Evolutionary conservation across 2,329 filamentous ascomycete species (phyloP).

Genomic region (Pyrenochaeta sp.): DNA sequence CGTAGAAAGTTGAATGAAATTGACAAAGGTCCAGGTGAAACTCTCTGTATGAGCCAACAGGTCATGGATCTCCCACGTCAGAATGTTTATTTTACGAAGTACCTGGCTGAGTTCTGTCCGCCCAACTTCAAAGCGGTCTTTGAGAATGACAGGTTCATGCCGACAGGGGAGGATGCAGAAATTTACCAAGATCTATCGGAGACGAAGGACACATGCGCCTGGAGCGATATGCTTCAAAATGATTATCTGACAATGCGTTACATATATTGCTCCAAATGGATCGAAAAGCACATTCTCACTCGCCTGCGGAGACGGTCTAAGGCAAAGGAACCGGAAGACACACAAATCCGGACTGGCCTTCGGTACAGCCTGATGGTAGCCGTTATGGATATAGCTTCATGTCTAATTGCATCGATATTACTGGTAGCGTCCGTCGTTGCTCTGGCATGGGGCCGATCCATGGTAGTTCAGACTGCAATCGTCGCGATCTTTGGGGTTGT

Average conservation of each 20-base stretch:
- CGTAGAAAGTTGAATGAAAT: background rate
- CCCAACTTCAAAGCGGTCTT: slow-evolving; percentile 1
- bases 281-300: slow-evolving; percentile 10
- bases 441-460: too few relatives aligned
- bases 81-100: slow-evolving; percentile 1
- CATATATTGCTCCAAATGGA: slow-evolving; percentile 1
- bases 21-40: slow-evolving; percentile 3
- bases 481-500: slow-evolving; percentile 11
- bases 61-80: slow-evolving; percentile 15
- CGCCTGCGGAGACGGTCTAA: background rate
- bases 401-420: too few relatives aligned
- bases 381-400: background rate
- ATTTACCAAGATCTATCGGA: slow-evolving; percentile 7
- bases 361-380: background rate
- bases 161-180: slow-evolving; percentile 10
- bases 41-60: slow-evolving; percentile 10
- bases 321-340: background rate
- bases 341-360: background rate
- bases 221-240: background rate
- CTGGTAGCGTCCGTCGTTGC: too few relatives aligned
- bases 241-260: slow-evolving; percentile 5
- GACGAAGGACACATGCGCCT: slow-evolving; percentile 7
- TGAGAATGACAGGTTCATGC: slow-evolving; percentile 6
- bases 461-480: background rate
- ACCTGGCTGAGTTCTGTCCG: background rate